phyloP scores from a whole-genome alignment of 768 basidiomycete genomes.

The Coprinopsis cinerea region DNA sequence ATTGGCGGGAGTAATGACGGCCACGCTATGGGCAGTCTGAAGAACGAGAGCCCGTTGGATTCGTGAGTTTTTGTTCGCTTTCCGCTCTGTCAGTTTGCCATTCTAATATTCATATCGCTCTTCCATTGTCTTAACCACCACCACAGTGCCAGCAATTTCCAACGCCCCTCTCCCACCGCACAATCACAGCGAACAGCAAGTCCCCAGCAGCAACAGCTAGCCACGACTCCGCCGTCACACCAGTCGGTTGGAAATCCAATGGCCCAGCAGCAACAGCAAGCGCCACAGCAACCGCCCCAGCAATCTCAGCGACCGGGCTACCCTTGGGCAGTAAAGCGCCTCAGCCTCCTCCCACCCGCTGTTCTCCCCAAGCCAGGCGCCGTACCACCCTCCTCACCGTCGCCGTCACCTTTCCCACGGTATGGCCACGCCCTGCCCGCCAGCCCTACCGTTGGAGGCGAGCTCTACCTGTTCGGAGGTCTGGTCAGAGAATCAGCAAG shows the following conservation, averaged over 20 bases:
- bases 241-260: slow-evolving; percentile 9
- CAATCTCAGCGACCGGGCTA: slow-evolving; percentile 51
- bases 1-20: slow-evolving; percentile 24
- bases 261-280: slow-evolving; percentile 18
- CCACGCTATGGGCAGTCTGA: slow-evolving; percentile 22
- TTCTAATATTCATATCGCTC: slow-evolving; percentile 10
- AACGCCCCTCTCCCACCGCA: slow-evolving; percentile 10
- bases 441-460: slow-evolving; percentile 69
- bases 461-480: slow-evolving; percentile 95
- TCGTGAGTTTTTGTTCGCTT: slow-evolving; percentile 17
- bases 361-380: slow-evolving; percentile 59
- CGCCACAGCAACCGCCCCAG: slow-evolving; percentile 26
- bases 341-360: slow-evolving; percentile 63
- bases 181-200: slow-evolving; percentile 14
- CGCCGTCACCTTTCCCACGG: slow-evolving; percentile 89
- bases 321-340: slow-evolving; percentile 79
- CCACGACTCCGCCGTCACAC: slow-evolving; percentile 11
- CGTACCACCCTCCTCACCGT: slow-evolving; percentile 58
- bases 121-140: neutral
- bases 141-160: slow-evolving; percentile 10
- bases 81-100: too few species aligned
- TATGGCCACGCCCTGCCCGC: slow-evolving; percentile 93
- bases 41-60: slow-evolving; percentile 20
- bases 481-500: slow-evolving; percentile 85
- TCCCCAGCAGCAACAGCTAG: slow-evolving; percentile 17